Conservation (phyloP, 768 basidiomycete species). For the Russula sp. region DNA sequence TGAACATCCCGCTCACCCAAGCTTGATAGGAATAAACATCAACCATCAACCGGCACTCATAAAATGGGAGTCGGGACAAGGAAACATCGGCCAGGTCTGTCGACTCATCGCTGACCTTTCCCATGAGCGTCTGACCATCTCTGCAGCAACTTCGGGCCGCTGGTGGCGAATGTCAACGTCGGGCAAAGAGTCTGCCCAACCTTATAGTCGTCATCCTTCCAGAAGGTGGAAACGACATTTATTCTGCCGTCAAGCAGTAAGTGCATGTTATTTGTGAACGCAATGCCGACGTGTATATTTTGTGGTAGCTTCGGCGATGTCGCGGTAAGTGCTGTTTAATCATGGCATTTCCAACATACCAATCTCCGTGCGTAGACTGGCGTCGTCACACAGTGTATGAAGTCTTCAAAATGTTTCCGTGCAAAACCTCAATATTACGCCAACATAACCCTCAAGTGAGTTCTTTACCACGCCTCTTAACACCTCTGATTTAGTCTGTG, state of each 20-base stretch:
- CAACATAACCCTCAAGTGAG: constrained; percentile 74
- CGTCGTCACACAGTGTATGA: constrained; percentile 75
- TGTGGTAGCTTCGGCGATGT: constrained; percentile 66
- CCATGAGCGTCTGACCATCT: neutral
- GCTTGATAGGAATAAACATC: constrained; percentile 52
- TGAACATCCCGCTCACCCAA: neutral
- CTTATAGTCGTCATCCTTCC: constrained; percentile 67
- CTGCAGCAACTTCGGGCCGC: constrained; percentile 44
- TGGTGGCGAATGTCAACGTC: constrained; percentile 43
- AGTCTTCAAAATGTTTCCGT: constrained; percentile 54
- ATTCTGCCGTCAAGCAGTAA: constrained; percentile 74
- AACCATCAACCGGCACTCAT: constrained; percentile 41
- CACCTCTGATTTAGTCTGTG: constrained; percentile 1
- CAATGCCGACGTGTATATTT: constrained; percentile 5
- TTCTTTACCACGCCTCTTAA: constrained; percentile 4
- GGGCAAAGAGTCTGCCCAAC: constrained; percentile 40
- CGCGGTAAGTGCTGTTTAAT: constrained; percentile 33
- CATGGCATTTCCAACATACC: neutral
- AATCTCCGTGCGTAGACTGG: constrained; percentile 43
- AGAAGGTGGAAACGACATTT: constrained; percentile 69
- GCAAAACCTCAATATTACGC: constrained; percentile 77
- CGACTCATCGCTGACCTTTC: neutral
- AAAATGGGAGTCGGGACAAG: constrained; percentile 54
- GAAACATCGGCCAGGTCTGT: constrained; percentile 34
- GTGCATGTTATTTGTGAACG: constrained; percentile 26